Percentiles rank a stretch among this genome's conserved stretches.
Evolutionary conservation across 495 filamentous ascomycete species (phyloP).

Genomic region (Pyrenula massariospora): DNA sequence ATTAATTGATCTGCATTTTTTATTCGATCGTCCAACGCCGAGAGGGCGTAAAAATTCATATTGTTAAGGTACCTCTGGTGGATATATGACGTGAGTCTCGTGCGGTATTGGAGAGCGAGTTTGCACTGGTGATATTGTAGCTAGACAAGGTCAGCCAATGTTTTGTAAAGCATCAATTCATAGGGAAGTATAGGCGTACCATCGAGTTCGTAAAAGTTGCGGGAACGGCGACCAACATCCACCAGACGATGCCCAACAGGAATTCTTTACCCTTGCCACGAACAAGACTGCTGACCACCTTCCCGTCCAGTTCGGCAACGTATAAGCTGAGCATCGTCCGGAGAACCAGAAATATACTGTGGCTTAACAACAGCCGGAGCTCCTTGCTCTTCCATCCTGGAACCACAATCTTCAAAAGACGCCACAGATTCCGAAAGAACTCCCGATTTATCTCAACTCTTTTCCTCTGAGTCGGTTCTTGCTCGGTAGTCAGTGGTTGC

Average conservation of each 20-base stretch:
- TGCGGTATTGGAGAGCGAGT: conserved; percentile 83
- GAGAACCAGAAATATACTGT: conserved; percentile 77
- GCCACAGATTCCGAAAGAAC: conserved; percentile 79
- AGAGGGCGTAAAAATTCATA: conserved; percentile 96
- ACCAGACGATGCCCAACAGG: conserved; percentile 81
- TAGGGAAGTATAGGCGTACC: conserved; percentile 39
- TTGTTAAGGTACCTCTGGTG: conserved; percentile 88
- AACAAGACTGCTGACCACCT: conserved; percentile 80
- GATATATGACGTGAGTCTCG: conserved; percentile 80
- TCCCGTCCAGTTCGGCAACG: conserved; percentile 90
- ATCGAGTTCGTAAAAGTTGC: conserved; percentile 99
- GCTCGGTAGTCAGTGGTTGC: conserved; percentile 41
- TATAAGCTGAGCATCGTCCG: conserved; percentile 87
- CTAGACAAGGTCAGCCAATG: conserved; percentile 24
- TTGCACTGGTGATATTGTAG: conserved; percentile 97
- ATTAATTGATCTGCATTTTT: conserved; percentile 98
- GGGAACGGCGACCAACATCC: conserved; percentile 96
- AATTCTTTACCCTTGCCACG: conserved; percentile 88
- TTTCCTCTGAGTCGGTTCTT: conserved; percentile 47
- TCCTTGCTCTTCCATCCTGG: conserved; percentile 86
- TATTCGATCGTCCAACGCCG: conserved; percentile 90
- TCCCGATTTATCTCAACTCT: conserved; percentile 90
- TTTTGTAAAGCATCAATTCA: conserved; percentile 1
- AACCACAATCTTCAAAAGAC: conserved; percentile 74
- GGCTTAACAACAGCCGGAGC: conserved; percentile 69